These are phyloP conservation scores for Russula sp. DNA, from an alignment of 768 basidiomycete species.

Conservation along the genomic window DNA sequence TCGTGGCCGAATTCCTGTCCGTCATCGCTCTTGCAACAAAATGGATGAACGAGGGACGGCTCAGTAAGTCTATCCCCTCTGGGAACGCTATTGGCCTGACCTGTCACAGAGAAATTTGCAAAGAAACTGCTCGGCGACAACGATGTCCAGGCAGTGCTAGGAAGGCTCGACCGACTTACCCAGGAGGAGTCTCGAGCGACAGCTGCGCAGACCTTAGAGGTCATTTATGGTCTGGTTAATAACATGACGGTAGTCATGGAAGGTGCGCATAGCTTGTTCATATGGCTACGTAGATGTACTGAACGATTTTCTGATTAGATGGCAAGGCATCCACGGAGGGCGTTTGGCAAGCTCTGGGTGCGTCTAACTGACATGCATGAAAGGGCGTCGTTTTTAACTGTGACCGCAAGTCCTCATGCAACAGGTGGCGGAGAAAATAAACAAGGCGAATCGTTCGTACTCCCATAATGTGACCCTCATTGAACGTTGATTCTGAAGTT, in stretches of 20 bases:
- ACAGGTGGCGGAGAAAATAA: not conserved
- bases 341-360: not conserved
- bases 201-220: too few species aligned
- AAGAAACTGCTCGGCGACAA: too few species aligned
- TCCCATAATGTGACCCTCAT: not conserved
- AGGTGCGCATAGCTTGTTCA: not conserved
- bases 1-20: too few species aligned
- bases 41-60: too few species aligned
- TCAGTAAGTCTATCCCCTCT: too few species aligned
- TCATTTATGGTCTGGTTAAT: not conserved
- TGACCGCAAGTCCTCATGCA: not conserved
- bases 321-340: not conserved
- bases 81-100: too few species aligned
- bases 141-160: too few species aligned
- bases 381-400: not conserved
- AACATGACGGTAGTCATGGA: not conserved
- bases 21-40: too few species aligned
- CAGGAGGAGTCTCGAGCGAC: too few species aligned
- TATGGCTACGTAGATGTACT: not conserved
- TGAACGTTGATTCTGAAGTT: not conserved
- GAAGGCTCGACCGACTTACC: too few species aligned
- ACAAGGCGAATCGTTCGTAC: not conserved
- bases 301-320: not conserved
- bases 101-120: too few species aligned
- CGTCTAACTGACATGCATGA: not conserved